Base-by-base conservation (phyloP, 129 eudicot species). In the Pulicaria dysenterica region DNA sequence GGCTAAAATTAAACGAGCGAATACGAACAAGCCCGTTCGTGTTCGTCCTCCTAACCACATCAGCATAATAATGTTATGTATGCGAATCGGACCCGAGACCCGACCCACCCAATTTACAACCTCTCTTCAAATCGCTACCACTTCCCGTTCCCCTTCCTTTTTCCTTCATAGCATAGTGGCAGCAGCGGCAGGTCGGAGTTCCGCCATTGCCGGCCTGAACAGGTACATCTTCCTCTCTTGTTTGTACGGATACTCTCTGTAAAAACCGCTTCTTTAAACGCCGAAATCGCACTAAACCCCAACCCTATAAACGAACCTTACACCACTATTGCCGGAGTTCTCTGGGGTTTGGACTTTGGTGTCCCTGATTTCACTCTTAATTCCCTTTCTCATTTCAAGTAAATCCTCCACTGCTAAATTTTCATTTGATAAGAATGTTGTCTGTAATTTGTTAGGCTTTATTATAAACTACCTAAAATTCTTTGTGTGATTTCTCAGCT, bases 141-240 rank as follows among this genome's bases (percentile, higher is more conserved):
- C 61, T 7, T 12, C 9, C n/a, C 54, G 14, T 31, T 13, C 34
- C 71, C 16, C n/a, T 11, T 45, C 5, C 24, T 0, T 46, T 24
- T 24, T 24, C 31, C 31, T 24, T 24, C 31, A 2, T 24, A 24
- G 31, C 31, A 24, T 24, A 24, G 1, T 24, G 31, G 31, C 31
- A 24, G 31, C 31, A 11, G 43, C 44, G 2, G 19, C 17, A 65
- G 57, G 56, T 46, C 8, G 43, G 9, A 3, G 44, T 46, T 65
- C 57, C 71, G 41, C 42, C 57, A 34, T 46, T 11, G 57, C 57
- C 71, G 56, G 42, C 45, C 57, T 12, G 19, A 37, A 37, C 34
- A 46, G 39, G 17, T 31, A 6, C 12, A n/a, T 11, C 10, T 17
- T 0, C 17, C 24, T 31, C 5, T 45, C 2, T 46, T 1, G 10